Percentiles rank a stretch among this genome's conserved stretches.
Conservation (phyloP, 2,329 filamentous ascomycete genomes). For the Teratosphaeria viscida region DNA sequence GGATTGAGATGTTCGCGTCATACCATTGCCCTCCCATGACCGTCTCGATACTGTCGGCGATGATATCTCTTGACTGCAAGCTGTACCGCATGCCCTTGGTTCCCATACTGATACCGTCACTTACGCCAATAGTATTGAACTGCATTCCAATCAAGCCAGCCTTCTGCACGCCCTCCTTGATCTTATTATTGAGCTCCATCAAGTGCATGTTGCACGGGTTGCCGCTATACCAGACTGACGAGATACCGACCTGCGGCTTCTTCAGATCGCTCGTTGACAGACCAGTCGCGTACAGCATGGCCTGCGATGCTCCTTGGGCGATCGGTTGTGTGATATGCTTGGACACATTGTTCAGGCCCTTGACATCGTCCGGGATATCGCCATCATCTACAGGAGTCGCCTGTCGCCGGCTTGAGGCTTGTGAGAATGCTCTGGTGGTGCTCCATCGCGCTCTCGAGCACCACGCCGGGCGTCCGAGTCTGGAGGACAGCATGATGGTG, state of each 20-base stretch:
- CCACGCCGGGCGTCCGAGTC: constrained; percentile 4
- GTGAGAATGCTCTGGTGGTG: constrained; percentile 4
- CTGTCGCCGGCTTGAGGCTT: not conserved
- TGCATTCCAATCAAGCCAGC: constrained; percentile 82
- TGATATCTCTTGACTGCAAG: constrained; percentile 80
- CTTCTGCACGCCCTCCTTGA: constrained; percentile 60
- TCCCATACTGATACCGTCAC: constrained; percentile 96
- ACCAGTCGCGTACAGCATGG: constrained; percentile 96
- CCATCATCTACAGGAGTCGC: constrained; percentile 7
- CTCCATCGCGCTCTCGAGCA: constrained; percentile 7
- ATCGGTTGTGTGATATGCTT: constrained; percentile 86
- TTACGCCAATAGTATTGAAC: constrained; percentile 98
- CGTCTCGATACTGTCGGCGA: constrained; percentile 96
- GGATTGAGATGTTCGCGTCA: constrained; percentile 91
- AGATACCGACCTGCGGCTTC: constrained; percentile 96
- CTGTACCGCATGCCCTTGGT: constrained; percentile 88
- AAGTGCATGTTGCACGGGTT: constrained; percentile 99
- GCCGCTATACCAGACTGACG: constrained; percentile 93
- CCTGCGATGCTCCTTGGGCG: constrained; percentile 94
- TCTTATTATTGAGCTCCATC: constrained; percentile 72
- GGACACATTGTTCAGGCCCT: constrained; percentile 70
- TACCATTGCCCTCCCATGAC: constrained; percentile 99
- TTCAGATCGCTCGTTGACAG: constrained; percentile 77
- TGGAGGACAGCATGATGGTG: not conserved
- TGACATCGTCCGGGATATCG: constrained; percentile 3